These are phyloP conservation scores for Quercus dentata DNA, from an alignment of 306 rosid genomes.

Conservation along the genomic window DNA sequence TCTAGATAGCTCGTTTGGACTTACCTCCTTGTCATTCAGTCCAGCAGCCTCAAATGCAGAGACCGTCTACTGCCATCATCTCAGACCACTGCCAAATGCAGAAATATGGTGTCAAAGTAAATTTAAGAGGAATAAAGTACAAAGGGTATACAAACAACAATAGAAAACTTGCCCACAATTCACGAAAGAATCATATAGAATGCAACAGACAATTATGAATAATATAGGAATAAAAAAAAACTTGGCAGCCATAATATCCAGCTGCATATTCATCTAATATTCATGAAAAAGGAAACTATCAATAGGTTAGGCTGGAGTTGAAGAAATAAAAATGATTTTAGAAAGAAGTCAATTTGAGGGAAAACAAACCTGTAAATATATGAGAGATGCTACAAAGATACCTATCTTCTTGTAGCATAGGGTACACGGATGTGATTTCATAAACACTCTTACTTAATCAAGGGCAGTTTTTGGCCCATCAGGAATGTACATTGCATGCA, in stretches of 20 bases:
- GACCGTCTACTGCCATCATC: no score
- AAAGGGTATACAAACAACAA: neutral
- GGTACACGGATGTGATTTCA: no score
- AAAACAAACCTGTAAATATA: constrained; percentile 79
- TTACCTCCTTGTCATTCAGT: constrained; percentile 27
- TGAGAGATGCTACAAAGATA: constrained; percentile 87
- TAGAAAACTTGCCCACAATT: neutral
- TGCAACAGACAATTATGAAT: neutral
- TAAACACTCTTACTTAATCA: constrained; percentile 69
- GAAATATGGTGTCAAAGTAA: constrained; percentile 30
- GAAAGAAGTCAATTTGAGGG: neutral
- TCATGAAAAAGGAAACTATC: neutral
- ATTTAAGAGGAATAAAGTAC: neutral
- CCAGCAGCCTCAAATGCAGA: no score
- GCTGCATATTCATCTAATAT: constrained; percentile 82
- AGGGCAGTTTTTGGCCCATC: constrained; percentile 75
- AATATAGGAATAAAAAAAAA: constrained; percentile 12
- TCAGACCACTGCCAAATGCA: constrained; percentile 11
- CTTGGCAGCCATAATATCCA: constrained; percentile 98
- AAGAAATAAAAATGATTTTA: constrained; percentile 5
- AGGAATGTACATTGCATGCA: constrained; percentile 69
- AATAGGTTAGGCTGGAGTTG: neutral
- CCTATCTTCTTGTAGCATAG: constrained; percentile 65
- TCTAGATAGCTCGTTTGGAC: constrained; percentile 12
- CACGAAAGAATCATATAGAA: neutral